These are phyloP conservation scores for Pisolithus marmoratus DNA, from an alignment of 768 basidiomycete species.

Conservation along the genomic window DNA sequence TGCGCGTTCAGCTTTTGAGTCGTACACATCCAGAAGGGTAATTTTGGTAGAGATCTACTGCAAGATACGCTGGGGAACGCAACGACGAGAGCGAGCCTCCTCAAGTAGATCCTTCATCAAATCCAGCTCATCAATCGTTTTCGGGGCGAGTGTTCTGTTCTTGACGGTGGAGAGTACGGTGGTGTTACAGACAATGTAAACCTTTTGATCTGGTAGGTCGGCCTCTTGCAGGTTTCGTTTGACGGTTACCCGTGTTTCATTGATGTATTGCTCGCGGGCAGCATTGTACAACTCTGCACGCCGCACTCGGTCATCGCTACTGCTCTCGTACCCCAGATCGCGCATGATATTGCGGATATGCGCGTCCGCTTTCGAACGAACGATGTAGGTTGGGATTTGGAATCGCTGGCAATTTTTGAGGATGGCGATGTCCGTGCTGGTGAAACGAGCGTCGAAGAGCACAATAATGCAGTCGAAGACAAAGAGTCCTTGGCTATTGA, in stretches of 20 bases:
- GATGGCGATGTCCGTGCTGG: constrained; percentile 10
- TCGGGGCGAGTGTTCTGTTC: not conserved
- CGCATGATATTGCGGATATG: constrained; percentile 12
- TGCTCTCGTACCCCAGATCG: constrained; percentile 7
- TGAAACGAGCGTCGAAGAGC: constrained; percentile 13
- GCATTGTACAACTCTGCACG: constrained; percentile 5
- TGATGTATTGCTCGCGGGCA: constrained; percentile 17
- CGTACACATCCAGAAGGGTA: not conserved
- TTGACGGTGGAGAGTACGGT: constrained; percentile 8
- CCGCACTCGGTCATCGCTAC: constrained; percentile 1
- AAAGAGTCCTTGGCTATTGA: constrained; percentile 22
- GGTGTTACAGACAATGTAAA: constrained; percentile 16
- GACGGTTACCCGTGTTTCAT: constrained; percentile 13
- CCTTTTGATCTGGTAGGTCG: constrained; percentile 14
- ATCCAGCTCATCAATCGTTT: constrained; percentile 12
- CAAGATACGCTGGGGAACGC: not conserved
- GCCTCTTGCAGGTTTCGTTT: constrained; percentile 11
- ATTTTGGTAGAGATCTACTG: not conserved
- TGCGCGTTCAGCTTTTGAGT: not conserved
- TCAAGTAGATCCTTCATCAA: constrained; percentile 9
- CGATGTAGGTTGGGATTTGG: constrained; percentile 11
- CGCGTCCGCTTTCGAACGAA: constrained; percentile 14
- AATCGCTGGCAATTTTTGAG: constrained; percentile 10
- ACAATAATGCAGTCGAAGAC: constrained; percentile 14
- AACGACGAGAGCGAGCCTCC: constrained; percentile 10